These are phyloP conservation scores for Tolypocladium tropicale DNA, from an alignment of 2,329 filamentous ascomycete genomes.

Conservation along the genomic window DNA sequence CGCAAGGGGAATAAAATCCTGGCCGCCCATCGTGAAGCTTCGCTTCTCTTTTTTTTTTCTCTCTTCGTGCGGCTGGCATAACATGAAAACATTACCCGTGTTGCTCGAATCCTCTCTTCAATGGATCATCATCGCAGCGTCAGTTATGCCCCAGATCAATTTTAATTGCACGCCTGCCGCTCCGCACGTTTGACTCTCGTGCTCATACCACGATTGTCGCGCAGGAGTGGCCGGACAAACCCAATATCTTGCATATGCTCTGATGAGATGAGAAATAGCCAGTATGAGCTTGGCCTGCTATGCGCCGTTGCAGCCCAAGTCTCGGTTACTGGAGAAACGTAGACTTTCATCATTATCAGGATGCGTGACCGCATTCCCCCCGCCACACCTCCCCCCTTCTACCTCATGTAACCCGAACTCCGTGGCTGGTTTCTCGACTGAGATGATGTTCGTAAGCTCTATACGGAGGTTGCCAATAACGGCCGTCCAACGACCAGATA, in stretches of 20 bases:
- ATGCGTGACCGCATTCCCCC: not conserved
- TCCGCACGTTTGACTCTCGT: slow-evolving; percentile 31
- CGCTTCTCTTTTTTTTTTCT: slow-evolving; percentile 44
- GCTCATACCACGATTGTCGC: slow-evolving; percentile 17
- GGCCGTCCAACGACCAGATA: not conserved
- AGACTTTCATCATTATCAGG: not conserved
- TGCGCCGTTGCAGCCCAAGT: not conserved
- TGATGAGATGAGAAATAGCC: not conserved
- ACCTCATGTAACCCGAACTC: not conserved
- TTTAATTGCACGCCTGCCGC: slow-evolving; percentile 65
- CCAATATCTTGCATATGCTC: not conserved
- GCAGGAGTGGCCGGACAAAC: slow-evolving; percentile 34
- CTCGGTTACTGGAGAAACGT: not conserved
- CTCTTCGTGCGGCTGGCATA: slow-evolving; percentile 76
- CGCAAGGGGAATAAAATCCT: slow-evolving; percentile 18
- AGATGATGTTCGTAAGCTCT: not conserved
- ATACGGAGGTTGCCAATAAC: not conserved
- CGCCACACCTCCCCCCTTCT: not conserved
- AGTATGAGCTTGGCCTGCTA: not conserved
- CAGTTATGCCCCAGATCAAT: slow-evolving; percentile 69
- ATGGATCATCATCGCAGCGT: slow-evolving; percentile 53
- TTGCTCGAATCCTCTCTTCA: slow-evolving; percentile 59
- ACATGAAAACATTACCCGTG: slow-evolving; percentile 60
- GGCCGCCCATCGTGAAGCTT: slow-evolving; percentile 11
- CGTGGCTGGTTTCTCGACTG: not conserved